Evolutionary conservation across 371 early-diverging fungal species (phyloP).

Genomic region (Smittium mucronatum): DNA sequence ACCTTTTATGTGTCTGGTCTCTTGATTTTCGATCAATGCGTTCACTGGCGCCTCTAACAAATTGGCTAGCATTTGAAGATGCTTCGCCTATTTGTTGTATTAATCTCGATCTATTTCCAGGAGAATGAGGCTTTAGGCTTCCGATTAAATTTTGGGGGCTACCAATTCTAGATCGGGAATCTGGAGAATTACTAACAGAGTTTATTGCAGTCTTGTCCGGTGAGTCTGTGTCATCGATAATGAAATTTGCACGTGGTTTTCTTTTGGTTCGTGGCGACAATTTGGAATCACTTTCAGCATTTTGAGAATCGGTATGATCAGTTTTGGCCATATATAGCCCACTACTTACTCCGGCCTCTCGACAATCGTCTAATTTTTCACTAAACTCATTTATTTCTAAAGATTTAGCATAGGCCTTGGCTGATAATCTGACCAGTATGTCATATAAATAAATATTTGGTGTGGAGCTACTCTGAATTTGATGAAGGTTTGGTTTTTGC

Average conservation of each 20-base stretch:
- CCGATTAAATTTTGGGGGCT: too few species aligned
- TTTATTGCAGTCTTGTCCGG: too few species aligned
- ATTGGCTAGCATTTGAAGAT: too few species aligned
- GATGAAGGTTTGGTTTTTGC: not conserved
- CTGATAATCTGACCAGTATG: slow-evolving; percentile 18
- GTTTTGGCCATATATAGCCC: slow-evolving; percentile 33
- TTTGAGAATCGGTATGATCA: too few species aligned
- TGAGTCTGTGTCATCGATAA: too few species aligned
- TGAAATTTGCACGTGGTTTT: too few species aligned
- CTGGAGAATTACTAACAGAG: too few species aligned
- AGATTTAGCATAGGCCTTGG: slow-evolving; percentile 28
- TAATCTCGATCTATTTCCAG: not conserved
- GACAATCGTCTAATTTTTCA: slow-evolving; percentile 20
- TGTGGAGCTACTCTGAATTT: not conserved
- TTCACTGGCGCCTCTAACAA: too few species aligned
- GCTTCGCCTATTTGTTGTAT: not conserved
- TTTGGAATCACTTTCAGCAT: too few species aligned
- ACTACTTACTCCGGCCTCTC: slow-evolving; percentile 22
- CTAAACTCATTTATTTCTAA: slow-evolving; percentile 20
- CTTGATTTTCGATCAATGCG: not conserved
- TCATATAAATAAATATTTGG: slow-evolving; percentile 17
- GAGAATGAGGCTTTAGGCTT: too few species aligned
- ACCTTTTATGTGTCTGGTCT: slow-evolving; percentile 27
- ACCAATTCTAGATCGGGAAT: too few species aligned
- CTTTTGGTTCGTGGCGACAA: too few species aligned